Percentiles rank a stretch among this genome's conserved stretches.
Evolutionary conservation across 2,329 filamentous ascomycete species (phyloP).

Genomic region (Penicillium sp.): DNA sequence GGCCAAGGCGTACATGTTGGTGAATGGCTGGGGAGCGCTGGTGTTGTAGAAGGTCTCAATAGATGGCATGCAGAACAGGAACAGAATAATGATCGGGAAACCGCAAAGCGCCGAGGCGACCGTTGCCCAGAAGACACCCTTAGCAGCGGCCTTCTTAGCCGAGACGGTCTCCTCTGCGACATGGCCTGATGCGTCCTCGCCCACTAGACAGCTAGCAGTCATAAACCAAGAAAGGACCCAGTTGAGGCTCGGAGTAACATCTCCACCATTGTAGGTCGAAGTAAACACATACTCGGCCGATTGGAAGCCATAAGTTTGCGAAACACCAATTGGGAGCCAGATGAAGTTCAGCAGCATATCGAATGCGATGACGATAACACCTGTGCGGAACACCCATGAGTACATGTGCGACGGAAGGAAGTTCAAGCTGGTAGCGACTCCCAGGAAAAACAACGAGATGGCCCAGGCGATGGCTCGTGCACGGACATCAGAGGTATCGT

Average conservation of each 20-base stretch:
- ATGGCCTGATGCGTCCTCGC: conserved; percentile 31
- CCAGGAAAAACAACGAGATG: conserved; percentile 35
- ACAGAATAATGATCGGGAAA: conserved; percentile 31
- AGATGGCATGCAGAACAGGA: conserved; percentile 32
- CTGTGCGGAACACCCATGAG: conserved; percentile 44
- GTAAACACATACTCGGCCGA: conserved; percentile 48
- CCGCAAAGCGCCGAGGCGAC: conserved; percentile 29
- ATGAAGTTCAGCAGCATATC: conserved; percentile 50
- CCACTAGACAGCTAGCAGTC: conserved; percentile 27
- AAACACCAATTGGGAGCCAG: conserved; percentile 49
- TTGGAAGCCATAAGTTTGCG: conserved; percentile 47
- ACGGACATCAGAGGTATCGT: conserved; percentile 40
- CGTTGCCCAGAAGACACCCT: conserved; percentile 31
- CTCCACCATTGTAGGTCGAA: conserved; percentile 32
- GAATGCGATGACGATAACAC: conserved; percentile 42
- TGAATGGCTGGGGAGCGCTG: conserved; percentile 29
- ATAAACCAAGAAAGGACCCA: conserved; percentile 32
- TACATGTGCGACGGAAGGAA: conserved; percentile 43
- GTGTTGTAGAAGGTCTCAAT: conserved; percentile 32
- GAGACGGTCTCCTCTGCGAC: conserved; percentile 32
- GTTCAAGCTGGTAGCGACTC: conserved; percentile 30
- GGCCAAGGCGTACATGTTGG: conserved; percentile 23
- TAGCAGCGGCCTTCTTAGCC: conserved; percentile 30
- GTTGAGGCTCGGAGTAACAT: conserved; percentile 25
- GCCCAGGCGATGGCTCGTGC: conserved; percentile 49